Evolutionary conservation across 2,329 filamentous ascomycete genomes (phyloP).

Genomic region (Pseudogymnoascus sp.): DNA sequence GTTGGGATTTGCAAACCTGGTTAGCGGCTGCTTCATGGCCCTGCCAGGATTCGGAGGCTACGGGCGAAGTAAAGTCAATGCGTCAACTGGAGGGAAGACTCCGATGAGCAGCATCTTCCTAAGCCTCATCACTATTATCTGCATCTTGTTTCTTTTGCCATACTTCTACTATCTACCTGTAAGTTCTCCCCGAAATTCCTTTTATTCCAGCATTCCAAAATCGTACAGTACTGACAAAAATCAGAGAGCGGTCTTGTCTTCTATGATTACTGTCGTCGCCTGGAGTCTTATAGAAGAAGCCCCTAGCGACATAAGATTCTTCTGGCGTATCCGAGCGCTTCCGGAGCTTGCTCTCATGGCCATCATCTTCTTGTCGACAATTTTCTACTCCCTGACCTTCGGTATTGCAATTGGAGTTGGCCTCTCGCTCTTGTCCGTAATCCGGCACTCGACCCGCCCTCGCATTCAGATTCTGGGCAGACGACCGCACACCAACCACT

Average conservation of each 20-base stretch:
- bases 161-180: conserved; percentile 96
- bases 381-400: conserved; percentile 89
- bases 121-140: conserved; percentile 72
- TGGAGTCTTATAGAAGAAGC: conserved; percentile 93
- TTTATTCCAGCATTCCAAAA: background rate
- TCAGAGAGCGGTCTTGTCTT: conserved; percentile 84
- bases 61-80: conserved; percentile 90
- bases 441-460: conserved; percentile 82
- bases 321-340: conserved; percentile 76
- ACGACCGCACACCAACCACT: conserved; percentile 72
- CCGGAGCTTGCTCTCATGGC: conserved; percentile 80
- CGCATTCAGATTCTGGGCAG: conserved; percentile 94
- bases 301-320: conserved; percentile 86
- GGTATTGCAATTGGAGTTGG: conserved; percentile 93
- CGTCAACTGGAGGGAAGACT: conserved; percentile 80
- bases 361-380: conserved; percentile 82
- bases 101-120: conserved; percentile 90
- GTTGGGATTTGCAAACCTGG: conserved; percentile 80
- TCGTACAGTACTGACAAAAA: conserved; percentile 16
- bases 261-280: conserved; percentile 93
- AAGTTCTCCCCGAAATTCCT: conserved; percentile 34
- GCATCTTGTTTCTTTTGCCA: conserved; percentile 73
- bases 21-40: conserved; percentile 86
- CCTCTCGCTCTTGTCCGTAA: conserved; percentile 79
- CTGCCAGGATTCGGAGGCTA: conserved; percentile 94